Evolutionary conservation across 2,329 filamentous ascomycete species (phyloP), one percentile per base, ranked within the genome.

Genomic region (Colletotrichum camelliae): DNA sequence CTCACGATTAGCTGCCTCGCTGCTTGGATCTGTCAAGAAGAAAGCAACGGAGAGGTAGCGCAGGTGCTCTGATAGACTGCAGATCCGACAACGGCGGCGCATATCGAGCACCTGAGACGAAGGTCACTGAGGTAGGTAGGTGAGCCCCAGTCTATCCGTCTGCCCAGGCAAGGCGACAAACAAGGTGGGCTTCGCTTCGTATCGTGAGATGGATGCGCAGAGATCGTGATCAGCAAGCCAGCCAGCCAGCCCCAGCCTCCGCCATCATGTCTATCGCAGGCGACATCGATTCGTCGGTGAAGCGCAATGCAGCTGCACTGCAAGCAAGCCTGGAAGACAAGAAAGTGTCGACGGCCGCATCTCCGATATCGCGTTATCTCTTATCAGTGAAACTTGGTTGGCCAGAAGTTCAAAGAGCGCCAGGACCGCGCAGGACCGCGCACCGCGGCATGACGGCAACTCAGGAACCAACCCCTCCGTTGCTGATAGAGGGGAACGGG

Each of bases 341-440:
- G 57, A 60, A 67, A 24, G 37, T 52, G 52, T 67, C 27, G 43
- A 73, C 73, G 69, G 70, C 55, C 70, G 70, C 69, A 73, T 43
- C 33, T 73, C 69, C 73, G 73, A 73, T 75, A 58, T 68, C 73
- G 69, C 73, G 33, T 75, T 75, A 73, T 75, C 73, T 75, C 73
- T 75, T 75, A 75, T 75, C 73, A 68, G 62, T 39, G 69, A 64
- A 64, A 27, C 39, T 43, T n/a, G 66, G 66, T 58, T 68, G 67
- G 39, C 48, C 67, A 60, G 48, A 48, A 18, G 43, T 48, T 48
- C 43, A 48, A 48, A 48, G 29, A 31, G 31, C 58, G 58, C 58
- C 58, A 61, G 58, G 58, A 61, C 58, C 58, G 58, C 58, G 65
- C 65, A n/a, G 48, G n/a, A 48, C 31, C 39, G 39, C 37, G 43